Evolutionary conservation across 2,329 filamentous ascomycete genomes (phyloP), one percentile per base, ranked within the genome.

Genomic region (Penicillium hesseltinei): DNA sequence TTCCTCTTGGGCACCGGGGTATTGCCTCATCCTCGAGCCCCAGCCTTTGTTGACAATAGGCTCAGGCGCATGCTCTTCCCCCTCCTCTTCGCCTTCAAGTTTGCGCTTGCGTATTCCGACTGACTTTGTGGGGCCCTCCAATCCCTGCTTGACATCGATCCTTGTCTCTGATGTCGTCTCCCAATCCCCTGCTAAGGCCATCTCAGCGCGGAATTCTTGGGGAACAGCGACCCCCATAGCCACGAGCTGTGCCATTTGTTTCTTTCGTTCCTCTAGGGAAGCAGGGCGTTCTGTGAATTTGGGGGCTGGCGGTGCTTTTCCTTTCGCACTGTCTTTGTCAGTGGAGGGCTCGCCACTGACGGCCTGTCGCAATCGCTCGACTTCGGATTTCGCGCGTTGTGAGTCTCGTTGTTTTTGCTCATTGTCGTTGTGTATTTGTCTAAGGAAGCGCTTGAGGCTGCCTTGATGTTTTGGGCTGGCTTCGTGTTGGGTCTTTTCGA

Each of bases 181-280:
- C 93, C 93, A 99, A 52, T 96, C 90, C 33, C 94, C 91, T 4
- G 88, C 87, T 79, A 97, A 86, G 5, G 92, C 92, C 84, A 97
- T 86, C 58, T 94, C 90, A 2, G 83, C 81, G 58, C 91, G 82
- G 56, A 91, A 86, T 63, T 89, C 87, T 44, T 90, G 87, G 0
- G 94, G 94, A 53, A 97, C 84, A 46, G 86, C 85, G 48, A 99
- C 86, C 0, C 94, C 94, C 81, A 99, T 83, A 36, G 89, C 90
- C 5, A 89, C 92, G 11, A 99, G 80, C 74, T 97, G 92, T 62
- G 92, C 88, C 68, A 95, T 84, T 76, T 99, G 94, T 54, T 82
- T 83, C 74, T 93, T 93, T 55, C 91, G 80, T 63, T 95, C 88
- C 9, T 86, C 83, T 21, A 86, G 76, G 1, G 82, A 82, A 2